These are phyloP conservation scores for Trametes sp. DNA, from an alignment of 1,284 basidiomycete genomes.

Conservation along the genomic window DNA sequence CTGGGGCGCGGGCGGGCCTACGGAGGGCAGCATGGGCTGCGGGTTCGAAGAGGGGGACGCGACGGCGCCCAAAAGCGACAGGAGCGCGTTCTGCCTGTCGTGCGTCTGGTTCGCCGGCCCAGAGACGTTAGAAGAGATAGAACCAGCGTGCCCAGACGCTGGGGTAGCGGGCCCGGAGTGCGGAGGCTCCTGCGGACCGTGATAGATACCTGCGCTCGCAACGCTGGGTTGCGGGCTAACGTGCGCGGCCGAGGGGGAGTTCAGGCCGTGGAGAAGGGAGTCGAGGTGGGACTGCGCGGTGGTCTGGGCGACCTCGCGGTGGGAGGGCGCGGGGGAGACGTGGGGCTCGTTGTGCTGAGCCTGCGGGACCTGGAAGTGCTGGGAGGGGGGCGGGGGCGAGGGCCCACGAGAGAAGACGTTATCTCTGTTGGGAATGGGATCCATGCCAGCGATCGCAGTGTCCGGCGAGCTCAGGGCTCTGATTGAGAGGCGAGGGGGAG, in stretches of 20 bases:
- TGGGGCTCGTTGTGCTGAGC: slow-evolving; percentile 41
- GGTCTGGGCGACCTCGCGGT: slow-evolving; percentile 41
- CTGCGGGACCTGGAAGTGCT: slow-evolving; percentile 42
- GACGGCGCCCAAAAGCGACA: slow-evolving; percentile 66
- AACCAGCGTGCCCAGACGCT: slow-evolving; percentile 58
- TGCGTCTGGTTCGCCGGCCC: slow-evolving; percentile 53
- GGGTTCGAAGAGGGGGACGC: slow-evolving; percentile 48
- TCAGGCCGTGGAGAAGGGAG: slow-evolving; percentile 63
- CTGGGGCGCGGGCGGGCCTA: slow-evolving; percentile 50
- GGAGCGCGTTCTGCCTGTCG: slow-evolving; percentile 75
- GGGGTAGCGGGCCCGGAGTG: slow-evolving; percentile 64
- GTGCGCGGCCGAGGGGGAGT: slow-evolving; percentile 45
- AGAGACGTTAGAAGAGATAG: slow-evolving; percentile 50
- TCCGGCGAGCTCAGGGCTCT: slow-evolving; percentile 27
- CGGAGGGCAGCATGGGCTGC: slow-evolving; percentile 41
- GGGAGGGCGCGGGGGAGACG: slow-evolving; percentile 44
- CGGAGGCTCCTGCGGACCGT: slow-evolving; percentile 44
- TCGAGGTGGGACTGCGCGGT: slow-evolving; percentile 61
- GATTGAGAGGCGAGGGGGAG: slow-evolving; percentile 30
- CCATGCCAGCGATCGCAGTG: slow-evolving; percentile 40
- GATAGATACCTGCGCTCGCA: slow-evolving; percentile 44
- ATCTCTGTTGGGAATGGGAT: slow-evolving; percentile 45
- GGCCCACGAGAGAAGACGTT: slow-evolving; percentile 68
- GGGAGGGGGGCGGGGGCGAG: slow-evolving; percentile 57
- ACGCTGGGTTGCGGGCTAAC: slow-evolving; percentile 43